Evolutionary conservation across 371 early-diverging fungal species (phyloP).

Genomic region (Apophysomyces sp.): DNA sequence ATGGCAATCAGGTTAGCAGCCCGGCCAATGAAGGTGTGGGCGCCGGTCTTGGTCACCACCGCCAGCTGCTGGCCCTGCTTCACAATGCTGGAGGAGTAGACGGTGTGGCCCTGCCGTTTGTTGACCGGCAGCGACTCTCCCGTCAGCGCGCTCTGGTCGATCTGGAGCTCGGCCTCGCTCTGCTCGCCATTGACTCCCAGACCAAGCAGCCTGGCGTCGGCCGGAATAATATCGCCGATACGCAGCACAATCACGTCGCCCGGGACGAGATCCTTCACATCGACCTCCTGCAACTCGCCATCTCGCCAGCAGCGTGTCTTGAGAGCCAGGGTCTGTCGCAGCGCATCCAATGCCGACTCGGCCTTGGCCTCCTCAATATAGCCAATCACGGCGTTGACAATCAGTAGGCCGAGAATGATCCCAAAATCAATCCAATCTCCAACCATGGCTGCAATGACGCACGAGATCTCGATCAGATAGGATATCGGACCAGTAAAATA

Average conservation of each 20-base stretch:
- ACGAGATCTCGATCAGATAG: constrained; percentile 76
- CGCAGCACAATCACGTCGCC: constrained; percentile 86
- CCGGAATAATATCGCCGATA: constrained; percentile 89
- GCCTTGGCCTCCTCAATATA: constrained; percentile 81
- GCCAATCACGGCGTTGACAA: constrained; percentile 87
- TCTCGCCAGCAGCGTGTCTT: constrained; percentile 75
- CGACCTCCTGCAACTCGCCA: constrained; percentile 72
- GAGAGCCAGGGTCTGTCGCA: constrained; percentile 82
- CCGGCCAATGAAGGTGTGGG: constrained; percentile 85
- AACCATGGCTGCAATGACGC: constrained; percentile 65
- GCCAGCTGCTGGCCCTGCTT: constrained; percentile 82
- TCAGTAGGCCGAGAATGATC: constrained; percentile 74
- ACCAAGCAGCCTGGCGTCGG: constrained; percentile 81
- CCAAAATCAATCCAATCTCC: constrained; percentile 79
- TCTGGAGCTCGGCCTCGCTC: constrained; percentile 66
- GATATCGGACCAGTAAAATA: constrained; percentile 89
- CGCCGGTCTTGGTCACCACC: constrained; percentile 81
- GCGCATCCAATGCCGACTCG: constrained; percentile 73
- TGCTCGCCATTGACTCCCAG: constrained; percentile 74
- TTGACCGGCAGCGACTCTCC: constrained; percentile 84
- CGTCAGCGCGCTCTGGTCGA: constrained; percentile 92
- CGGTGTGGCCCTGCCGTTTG: constrained; percentile 74
- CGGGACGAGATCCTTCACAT: constrained; percentile 71
- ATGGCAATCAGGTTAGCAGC: constrained; percentile 84
- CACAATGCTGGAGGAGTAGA: constrained; percentile 80